Percentiles rank a stretch among this genome's conserved stretches.
Conservation (phyloP, 2,329 filamentous ascomycete species). For the Aureobasidium sp. region DNA sequence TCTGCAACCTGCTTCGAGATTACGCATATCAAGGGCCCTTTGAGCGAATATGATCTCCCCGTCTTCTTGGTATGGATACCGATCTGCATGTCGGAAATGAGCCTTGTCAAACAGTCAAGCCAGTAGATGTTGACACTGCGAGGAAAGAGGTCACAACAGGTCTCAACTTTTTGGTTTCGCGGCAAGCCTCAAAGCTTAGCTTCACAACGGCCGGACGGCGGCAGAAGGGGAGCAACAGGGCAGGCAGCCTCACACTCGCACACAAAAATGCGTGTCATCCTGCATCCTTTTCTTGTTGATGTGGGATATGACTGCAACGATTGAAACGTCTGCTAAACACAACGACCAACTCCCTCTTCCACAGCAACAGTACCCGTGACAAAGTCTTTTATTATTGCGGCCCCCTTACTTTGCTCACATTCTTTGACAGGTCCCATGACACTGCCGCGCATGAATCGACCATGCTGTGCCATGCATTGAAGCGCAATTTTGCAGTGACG, state of each 20-base stretch:
- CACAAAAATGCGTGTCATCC: conserved; percentile 6
- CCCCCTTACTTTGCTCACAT: conserved; percentile 3
- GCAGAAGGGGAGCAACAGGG: conserved; percentile 3
- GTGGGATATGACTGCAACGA: conserved; percentile 10
- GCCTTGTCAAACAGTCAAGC: conserved; percentile 10
- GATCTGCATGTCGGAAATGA: conserved; percentile 14
- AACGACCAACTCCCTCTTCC: neutral
- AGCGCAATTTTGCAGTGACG: conserved; percentile 9
- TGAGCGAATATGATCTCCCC: neutral
- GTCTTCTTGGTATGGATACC: conserved; percentile 1
- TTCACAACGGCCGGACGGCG: neutral
- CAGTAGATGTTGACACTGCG: conserved; percentile 3
- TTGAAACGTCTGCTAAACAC: conserved; percentile 9
- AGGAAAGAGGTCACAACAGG: conserved; percentile 3
- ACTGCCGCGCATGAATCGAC: conserved; percentile 6
- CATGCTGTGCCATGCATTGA: neutral
- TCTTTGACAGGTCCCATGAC: conserved; percentile 8
- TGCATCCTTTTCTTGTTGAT: neutral
- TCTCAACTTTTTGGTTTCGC: conserved; percentile 2
- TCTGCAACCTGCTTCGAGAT: neutral
- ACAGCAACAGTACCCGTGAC: conserved; percentile 7
- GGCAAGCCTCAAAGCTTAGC: conserved; percentile 2
- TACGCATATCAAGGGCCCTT: neutral
- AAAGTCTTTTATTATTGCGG: conserved; percentile 3
- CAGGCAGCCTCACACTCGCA: neutral